These are phyloP conservation scores for Zancudomyces culisetae DNA, from an alignment of 371 early-diverging fungal genomes.

Conservation along the genomic window DNA sequence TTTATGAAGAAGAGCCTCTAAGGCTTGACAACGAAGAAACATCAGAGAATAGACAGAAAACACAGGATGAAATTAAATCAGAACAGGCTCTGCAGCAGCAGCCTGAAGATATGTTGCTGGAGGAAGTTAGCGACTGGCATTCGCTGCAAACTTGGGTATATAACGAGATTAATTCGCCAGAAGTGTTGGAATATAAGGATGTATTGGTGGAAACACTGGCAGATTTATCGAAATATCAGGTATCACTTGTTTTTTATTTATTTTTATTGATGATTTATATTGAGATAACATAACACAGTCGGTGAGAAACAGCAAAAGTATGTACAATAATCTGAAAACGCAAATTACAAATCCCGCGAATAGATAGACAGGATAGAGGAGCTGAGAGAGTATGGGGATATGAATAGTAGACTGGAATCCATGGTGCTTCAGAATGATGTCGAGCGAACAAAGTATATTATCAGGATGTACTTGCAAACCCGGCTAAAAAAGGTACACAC, in stretches of 20 bases:
- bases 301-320: neutral
- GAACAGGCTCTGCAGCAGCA: neutral
- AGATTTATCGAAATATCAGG: constrained; percentile 42
- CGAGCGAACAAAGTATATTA: constrained; percentile 57
- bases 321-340: neutral
- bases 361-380: constrained; percentile 4
- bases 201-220: constrained; percentile 34
- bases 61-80: neutral
- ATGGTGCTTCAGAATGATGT: constrained; percentile 61
- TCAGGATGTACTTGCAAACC: constrained; percentile 50
- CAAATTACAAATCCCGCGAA: neutral
- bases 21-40: neutral
- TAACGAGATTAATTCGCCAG: constrained; percentile 62
- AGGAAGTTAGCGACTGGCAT: constrained; percentile 19
- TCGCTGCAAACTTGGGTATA: constrained; percentile 49
- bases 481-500: constrained; percentile 25
- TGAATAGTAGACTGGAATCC: constrained; percentile 24
- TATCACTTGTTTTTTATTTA: constrained; percentile 4
- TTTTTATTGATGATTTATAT: neutral
- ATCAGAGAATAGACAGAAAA: neutral
- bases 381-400: constrained; percentile 1
- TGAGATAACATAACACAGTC: neutral
- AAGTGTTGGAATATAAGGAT: constrained; percentile 41
- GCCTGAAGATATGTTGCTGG: neutral
- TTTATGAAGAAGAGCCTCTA: constrained; percentile 1